Percentiles rank a stretch among this genome's conserved stretches.
These are phyloP conservation scores for Tagetes erecta DNA, from an alignment of 129 eudicot genomes.

Conservation along the genomic window DNA sequence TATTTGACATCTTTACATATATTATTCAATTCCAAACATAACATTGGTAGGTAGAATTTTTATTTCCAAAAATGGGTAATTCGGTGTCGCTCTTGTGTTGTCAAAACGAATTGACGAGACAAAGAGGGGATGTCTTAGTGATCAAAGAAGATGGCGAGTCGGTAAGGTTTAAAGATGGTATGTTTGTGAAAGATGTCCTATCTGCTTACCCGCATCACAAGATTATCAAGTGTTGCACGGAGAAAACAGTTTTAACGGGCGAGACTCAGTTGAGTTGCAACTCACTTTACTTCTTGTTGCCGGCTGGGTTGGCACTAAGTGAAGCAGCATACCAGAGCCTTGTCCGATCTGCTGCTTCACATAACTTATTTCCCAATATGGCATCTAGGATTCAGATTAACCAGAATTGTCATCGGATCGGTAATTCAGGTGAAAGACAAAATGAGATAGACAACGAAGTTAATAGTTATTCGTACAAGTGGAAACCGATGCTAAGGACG, in stretches of 20 bases:
- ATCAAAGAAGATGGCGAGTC: conserved; percentile 42
- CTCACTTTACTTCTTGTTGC: conserved; percentile 47
- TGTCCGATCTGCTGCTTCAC: conserved; percentile 22
- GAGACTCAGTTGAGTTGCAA: conserved; percentile 36
- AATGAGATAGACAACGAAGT: neutral
- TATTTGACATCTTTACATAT: conserved; percentile 22
- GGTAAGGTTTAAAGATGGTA: conserved; percentile 39
- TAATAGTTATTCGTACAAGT: conserved; percentile 28
- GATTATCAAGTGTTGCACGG: conserved; percentile 28
- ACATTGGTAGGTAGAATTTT: neutral
- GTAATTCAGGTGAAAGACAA: neutral
- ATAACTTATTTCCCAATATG: conserved; percentile 12
- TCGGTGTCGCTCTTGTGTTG: conserved; percentile 35
- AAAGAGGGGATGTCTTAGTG: conserved; percentile 31
- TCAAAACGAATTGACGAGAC: conserved; percentile 25
- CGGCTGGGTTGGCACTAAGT: conserved; percentile 34
- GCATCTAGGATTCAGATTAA: neutral
- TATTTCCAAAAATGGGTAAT: conserved; percentile 29
- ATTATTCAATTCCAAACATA: conserved; percentile 20
- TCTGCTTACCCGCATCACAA: conserved; percentile 36
- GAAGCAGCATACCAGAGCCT: conserved; percentile 34
- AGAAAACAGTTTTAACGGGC: conserved; percentile 19
- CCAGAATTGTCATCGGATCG: neutral
- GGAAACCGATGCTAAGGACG: conserved; percentile 38
- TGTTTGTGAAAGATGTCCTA: conserved; percentile 31